Conservation (phyloP, 2,329 filamentous ascomycete species). For the Hymenoscyphus fraxineus region DNA sequence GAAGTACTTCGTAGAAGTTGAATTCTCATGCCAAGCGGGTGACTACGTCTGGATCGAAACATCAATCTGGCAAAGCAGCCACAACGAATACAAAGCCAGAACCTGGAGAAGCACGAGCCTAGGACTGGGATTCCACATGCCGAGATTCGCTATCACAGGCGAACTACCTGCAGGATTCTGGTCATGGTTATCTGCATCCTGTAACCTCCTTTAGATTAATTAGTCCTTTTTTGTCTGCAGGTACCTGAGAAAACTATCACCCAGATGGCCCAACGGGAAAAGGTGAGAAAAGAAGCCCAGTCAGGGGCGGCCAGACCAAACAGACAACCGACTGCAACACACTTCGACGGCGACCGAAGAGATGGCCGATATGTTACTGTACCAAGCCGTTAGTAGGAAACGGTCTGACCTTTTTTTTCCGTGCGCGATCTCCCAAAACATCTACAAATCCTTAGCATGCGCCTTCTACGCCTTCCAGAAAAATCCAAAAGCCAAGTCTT, state of each 20-base stretch:
- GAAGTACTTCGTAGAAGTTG: too few relatives aligned
- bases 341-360: background rate
- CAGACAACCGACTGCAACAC: background rate
- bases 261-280: background rate
- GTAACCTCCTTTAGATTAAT: background rate
- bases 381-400: background rate
- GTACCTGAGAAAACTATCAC: background rate
- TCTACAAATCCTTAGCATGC: background rate
- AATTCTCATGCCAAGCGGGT: background rate
- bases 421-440: background rate
- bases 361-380: background rate
- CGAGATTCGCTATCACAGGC: background rate
- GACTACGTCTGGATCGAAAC: background rate
- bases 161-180: background rate
- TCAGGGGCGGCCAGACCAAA: background rate
- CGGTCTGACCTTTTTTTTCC: background rate
- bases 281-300: background rate
- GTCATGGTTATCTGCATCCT: background rate
- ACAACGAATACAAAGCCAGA: background rate
- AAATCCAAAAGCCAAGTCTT: background rate
- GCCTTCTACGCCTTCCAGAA: background rate
- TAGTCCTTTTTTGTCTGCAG: background rate
- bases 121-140: background rate
- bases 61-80: background rate
- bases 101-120: slow-evolving; percentile 1